Evolutionary conservation across 371 early-diverging fungal species (phyloP).

Genomic region (Scutellospora calospora): DNA sequence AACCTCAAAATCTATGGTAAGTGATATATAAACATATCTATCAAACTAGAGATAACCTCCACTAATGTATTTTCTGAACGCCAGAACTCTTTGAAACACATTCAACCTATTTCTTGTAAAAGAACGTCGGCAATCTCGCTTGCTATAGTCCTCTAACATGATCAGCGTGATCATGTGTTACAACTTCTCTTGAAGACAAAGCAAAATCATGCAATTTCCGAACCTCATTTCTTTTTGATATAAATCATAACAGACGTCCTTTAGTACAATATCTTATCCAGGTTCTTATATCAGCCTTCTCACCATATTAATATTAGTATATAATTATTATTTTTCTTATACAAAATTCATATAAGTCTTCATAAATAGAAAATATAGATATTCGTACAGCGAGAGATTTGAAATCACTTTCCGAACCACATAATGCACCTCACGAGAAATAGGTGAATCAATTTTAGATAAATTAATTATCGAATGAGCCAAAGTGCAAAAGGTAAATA

Average conservation of each 20-base stretch:
- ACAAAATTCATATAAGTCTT: neutral
- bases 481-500: too few species aligned
- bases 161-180: neutral
- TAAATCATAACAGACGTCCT: neutral
- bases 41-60: neutral
- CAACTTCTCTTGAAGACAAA: neutral
- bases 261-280: neutral
- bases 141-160: slow-evolving; percentile 8
- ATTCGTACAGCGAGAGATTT: neutral
- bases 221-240: slow-evolving; percentile 9
- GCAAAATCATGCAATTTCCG: neutral
- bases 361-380: neutral
- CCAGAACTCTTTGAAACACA: slow-evolving; percentile 2
- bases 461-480: too few species aligned
- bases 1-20: slow-evolving; percentile 13
- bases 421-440: too few species aligned
- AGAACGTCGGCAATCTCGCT: slow-evolving; percentile 13
- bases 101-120: slow-evolving; percentile 33
- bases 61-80: slow-evolving; percentile 30
- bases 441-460: too few species aligned
- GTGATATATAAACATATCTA: neutral
- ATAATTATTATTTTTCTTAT: slow-evolving; percentile 5
- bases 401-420: slow-evolving; percentile 13
- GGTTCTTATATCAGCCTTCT: neutral
- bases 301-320: neutral